Evolutionary conservation across 805 yeast genomes (phyloP).

Genomic region (Teunomyces atbi): DNA sequence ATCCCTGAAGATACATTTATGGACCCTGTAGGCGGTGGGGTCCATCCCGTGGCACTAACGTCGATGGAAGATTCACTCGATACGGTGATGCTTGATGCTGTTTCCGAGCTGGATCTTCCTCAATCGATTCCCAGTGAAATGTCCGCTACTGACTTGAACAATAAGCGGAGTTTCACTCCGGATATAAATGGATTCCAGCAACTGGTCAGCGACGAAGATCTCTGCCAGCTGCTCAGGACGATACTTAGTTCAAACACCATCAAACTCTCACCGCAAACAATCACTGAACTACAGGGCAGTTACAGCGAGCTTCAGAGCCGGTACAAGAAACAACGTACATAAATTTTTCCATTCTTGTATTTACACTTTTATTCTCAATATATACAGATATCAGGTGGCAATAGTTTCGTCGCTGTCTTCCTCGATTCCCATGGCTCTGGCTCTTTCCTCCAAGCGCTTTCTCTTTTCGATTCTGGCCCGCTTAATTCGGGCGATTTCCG

Average conservation of each 20-base stretch:
- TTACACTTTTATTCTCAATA: no score
- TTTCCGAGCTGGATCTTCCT: neutral
- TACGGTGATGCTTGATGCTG: slow-evolving; percentile 1
- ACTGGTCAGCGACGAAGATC: neutral
- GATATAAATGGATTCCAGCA: neutral
- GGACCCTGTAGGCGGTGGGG: neutral
- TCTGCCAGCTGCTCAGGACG: neutral
- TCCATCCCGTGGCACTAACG: neutral
- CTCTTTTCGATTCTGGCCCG: slow-evolving; percentile 74
- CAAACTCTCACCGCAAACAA: neutral
- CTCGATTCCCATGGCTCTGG: slow-evolving; percentile 65
- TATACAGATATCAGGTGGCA: slow-evolving; percentile 4
- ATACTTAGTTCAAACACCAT: neutral
- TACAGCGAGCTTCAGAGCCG: neutral
- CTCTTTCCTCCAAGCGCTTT: slow-evolving; percentile 66
- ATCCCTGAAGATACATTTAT: neutral
- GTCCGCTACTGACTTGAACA: neutral
- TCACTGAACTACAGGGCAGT: neutral
- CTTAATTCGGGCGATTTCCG: slow-evolving; percentile 85
- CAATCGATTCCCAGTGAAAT: neutral
- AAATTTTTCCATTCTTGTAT: neutral
- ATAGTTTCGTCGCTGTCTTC: slow-evolving; percentile 29
- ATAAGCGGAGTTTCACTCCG: neutral
- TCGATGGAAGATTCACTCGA: slow-evolving; percentile 1
- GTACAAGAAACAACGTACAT: slow-evolving; percentile 2